Base-by-base conservation (phyloP, 2,329 filamentous ascomycete genomes). In the Hymenoscyphus salicellus region DNA sequence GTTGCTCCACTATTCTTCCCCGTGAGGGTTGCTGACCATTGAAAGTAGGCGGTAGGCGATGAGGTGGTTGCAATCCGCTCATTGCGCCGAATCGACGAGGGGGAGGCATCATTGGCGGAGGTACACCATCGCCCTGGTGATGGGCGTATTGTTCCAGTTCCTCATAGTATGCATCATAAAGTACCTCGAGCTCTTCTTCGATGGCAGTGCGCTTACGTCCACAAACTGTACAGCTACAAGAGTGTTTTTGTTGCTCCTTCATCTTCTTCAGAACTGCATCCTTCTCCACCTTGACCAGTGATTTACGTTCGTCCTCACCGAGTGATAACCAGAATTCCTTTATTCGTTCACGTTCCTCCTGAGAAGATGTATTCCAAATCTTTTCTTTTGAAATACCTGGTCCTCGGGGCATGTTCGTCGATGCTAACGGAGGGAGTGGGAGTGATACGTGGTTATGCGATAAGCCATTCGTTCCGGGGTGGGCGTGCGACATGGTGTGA, bases 181-280 rank as follows among this genome's bases (percentile, higher is more conserved):
- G 85, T 20, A 96, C 93, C 76, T 99, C 95, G 14, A 99, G 83
- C 78, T 99, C 95, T 79, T 99, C 95, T 78, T 99, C 95, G 71
- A 99, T 99, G 46, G 95, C 95, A 14, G 91, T 97, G 62, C 95
- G 88, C 81, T 99, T 99, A 70, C 95, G 87, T 61, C 95, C 95
- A 77, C 95, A 99, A 49, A 99, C 94, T 4, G 93, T 96, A 78
- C 95, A 99, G 77, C 93, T 97, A 82, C 95, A 99, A 2, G 94
- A 98, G 77, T 98, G 93, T 79, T 98, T 98, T 78, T 99, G 95
- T 78, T 99, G 95, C 78, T 99, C 95, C 83, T 99, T 99, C 95
- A 99, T 99, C 82, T 99, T 99, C 75, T 92, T 93, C 63, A 99
- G 81, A 0, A 99, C 95, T 7, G 95, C 94, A 78, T 99, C 94